These are phyloP conservation scores for Isabelozyma heimii DNA, from an alignment of 805 yeast genomes.

Conservation along the genomic window DNA sequence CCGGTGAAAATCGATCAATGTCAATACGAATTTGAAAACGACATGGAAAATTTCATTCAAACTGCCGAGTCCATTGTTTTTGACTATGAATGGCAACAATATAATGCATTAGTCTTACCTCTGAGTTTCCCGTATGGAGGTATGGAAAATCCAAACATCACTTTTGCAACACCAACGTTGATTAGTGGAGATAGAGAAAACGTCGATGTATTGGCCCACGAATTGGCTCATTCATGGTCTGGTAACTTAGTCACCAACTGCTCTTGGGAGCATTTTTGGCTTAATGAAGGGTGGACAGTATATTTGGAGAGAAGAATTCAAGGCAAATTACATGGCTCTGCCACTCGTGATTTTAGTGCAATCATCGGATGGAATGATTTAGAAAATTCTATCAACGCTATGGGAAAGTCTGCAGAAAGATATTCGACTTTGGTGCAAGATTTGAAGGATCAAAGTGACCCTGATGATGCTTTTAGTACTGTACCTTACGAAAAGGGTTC, in stretches of 20 bases:
- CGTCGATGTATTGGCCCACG: slow-evolving; percentile 90
- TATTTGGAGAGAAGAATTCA: slow-evolving; percentile 82
- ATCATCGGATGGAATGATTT: slow-evolving; percentile 88
- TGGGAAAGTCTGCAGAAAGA: slow-evolving; percentile 52
- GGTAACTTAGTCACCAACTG: slow-evolving; percentile 89
- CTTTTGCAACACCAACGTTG: slow-evolving; percentile 87
- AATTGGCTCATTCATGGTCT: slow-evolving; percentile 89
- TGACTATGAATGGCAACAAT: slow-evolving; percentile 81
- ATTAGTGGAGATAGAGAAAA: slow-evolving; percentile 82
- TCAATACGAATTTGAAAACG: slow-evolving; percentile 75
- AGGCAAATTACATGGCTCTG: slow-evolving; percentile 66
- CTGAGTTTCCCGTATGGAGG: slow-evolving; percentile 85
- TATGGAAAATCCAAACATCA: slow-evolving; percentile 91
- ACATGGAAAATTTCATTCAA: slow-evolving; percentile 74
- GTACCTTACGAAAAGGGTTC: slow-evolving; percentile 94
- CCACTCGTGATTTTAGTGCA: slow-evolving; percentile 74
- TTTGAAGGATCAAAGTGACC: slow-evolving; percentile 68
- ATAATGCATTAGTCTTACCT: slow-evolving; percentile 79
- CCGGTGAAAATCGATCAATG: slow-evolving; percentile 66
- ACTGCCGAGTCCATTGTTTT: slow-evolving; percentile 76
- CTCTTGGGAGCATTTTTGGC: slow-evolving; percentile 93
- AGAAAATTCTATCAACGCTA: slow-evolving; percentile 60
- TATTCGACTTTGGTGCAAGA: slow-evolving; percentile 69
- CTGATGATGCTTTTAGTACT: slow-evolving; percentile 84
- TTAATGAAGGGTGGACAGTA: slow-evolving; percentile 96